Evolutionary conservation across 257 asterid species (phyloP).

Genomic region (Solanum pinnatisectum): DNA sequence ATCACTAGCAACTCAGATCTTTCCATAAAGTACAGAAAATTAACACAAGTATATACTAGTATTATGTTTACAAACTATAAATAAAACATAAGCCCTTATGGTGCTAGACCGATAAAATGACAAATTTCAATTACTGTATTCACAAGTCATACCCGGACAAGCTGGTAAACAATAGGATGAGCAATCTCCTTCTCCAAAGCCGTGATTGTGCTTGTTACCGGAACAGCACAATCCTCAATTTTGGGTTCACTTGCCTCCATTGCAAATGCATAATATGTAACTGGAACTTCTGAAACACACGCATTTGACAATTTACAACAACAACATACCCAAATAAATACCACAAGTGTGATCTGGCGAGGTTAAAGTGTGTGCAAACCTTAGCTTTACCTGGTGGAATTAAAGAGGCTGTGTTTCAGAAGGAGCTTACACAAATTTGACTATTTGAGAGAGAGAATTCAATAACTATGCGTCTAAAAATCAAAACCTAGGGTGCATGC

Average conservation of each 20-base stretch:
- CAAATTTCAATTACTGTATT: neutral
- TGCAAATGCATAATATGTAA: conserved; percentile 29
- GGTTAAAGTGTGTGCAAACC: neutral
- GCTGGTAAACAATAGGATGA: conserved; percentile 82
- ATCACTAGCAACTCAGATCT: neutral
- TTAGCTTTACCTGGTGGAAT: neutral
- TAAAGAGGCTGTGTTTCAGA: neutral
- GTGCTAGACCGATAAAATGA: neutral
- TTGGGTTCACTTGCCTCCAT: conserved; percentile 32
- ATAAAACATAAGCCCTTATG: neutral
- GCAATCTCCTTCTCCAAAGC: conserved; percentile 20
- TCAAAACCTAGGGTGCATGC: neutral
- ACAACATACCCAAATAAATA: neutral
- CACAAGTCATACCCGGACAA: conserved; percentile 49
- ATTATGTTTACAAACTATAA: neutral
- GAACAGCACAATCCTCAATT: conserved; percentile 21
- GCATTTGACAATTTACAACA: conserved; percentile 3
- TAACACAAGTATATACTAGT: neutral
- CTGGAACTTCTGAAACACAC: conserved; percentile 25
- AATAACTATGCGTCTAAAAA: neutral
- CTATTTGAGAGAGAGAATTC: neutral
- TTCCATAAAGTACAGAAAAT: neutral
- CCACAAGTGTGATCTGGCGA: neutral
- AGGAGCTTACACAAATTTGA: conserved; percentile 13
- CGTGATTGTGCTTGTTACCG: neutral